A percentile compares a stretch with the other conserved stretches of the same genome.
Conservation (phyloP, 768 basidiomycete species). For the Solioccasus polychromus region DNA sequence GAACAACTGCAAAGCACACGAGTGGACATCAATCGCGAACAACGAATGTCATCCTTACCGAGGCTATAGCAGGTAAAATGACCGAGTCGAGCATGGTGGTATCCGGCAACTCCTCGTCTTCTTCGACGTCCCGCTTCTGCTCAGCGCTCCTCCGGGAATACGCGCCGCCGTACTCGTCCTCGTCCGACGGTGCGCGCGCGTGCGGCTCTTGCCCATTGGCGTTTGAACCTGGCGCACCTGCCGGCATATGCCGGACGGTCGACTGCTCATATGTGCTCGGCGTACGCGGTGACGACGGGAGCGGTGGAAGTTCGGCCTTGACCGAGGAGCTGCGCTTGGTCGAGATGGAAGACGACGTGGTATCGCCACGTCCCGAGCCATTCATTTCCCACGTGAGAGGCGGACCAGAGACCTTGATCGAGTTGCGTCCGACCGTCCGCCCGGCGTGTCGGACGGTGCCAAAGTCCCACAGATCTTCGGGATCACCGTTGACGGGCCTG, state of each 20-base stretch:
- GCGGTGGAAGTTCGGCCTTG: constrained; percentile 62
- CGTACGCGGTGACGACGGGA: constrained; percentile 42
- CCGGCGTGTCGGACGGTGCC: constrained; percentile 85
- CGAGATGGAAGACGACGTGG: constrained; percentile 37
- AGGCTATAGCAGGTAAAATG: constrained; percentile 92
- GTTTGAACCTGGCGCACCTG: constrained; percentile 15
- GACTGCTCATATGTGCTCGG: constrained; percentile 53
- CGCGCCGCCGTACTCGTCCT: constrained; percentile 55
- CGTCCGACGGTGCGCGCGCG: constrained; percentile 55
- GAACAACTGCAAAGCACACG: constrained; percentile 64
- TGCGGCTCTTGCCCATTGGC: constrained; percentile 32
- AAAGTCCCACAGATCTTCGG: constrained; percentile 95
- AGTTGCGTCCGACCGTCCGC: constrained; percentile 66
- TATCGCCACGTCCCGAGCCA: constrained; percentile 41
- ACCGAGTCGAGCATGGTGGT: constrained; percentile 96
- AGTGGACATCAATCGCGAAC: constrained; percentile 4
- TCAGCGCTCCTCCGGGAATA: constrained; percentile 44
- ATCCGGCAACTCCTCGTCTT: constrained; percentile 60
- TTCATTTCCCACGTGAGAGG: constrained; percentile 82
- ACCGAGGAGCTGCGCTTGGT: constrained; percentile 38
- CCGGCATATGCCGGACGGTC: constrained; percentile 61
- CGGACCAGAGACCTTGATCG: constrained; percentile 59
- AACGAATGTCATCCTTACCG: constrained; percentile 49
- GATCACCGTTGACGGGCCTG: constrained; percentile 55
- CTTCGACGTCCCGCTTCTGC: constrained; percentile 42